Evolutionary conservation across 164 flowering plant species (phyloP).

Genomic region (Kingdonia uniflora): DNA sequence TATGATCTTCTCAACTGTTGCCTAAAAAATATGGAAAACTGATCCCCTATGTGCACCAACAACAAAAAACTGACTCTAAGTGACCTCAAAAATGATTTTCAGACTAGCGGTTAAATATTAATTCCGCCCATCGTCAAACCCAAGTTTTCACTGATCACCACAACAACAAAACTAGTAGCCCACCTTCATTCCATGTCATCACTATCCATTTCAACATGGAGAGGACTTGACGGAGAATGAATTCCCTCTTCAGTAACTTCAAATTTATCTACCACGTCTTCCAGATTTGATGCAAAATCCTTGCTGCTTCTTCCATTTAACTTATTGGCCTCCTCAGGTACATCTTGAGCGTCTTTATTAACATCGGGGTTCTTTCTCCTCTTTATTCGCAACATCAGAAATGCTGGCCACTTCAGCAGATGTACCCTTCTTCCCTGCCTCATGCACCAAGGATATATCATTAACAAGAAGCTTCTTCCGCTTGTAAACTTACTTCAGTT

Average conservation of each 20-base stretch:
- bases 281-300: too few species aligned
- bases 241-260: constrained; percentile 5
- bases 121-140: too few species aligned
- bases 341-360: too few species aligned
- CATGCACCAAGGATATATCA: not conserved
- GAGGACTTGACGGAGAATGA: constrained; percentile 16
- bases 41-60: too few species aligned
- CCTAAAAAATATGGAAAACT: too few species aligned
- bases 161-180: not conserved
- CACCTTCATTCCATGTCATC: constrained; percentile 8
- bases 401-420: not conserved
- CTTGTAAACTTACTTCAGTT: not conserved
- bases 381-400: not conserved
- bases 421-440: constrained; percentile 3
- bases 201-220: constrained; percentile 9
- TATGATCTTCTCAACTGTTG: too few species aligned
- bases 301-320: too few species aligned
- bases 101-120: too few species aligned
- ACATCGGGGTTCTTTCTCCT: not conserved
- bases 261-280: too few species aligned
- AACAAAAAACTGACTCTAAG: too few species aligned
- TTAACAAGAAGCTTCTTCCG: too few species aligned
- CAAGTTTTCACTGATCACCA: not conserved
- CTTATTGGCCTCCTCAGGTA: not conserved
- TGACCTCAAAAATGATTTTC: too few species aligned